Evolutionary conservation across 345 rosid species (phyloP), one percentile per base, ranked within the genome.

Genomic region (Eucalyptus viminalis): DNA sequence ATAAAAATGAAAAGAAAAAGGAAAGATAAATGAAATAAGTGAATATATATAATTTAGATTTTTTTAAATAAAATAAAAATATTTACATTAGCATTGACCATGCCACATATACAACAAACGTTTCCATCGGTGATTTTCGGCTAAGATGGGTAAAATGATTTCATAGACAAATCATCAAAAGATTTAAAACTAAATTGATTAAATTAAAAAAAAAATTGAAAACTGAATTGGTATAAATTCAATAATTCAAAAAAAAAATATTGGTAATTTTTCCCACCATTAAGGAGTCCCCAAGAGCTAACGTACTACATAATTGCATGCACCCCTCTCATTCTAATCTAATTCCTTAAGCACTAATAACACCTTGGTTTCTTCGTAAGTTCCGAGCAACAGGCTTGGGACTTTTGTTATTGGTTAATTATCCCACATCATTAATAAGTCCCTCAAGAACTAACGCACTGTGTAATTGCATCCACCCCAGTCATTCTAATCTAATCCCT

Each of bases 21-120:
- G 31, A 29, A 27, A 60, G 8, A 3, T 16, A 34, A 5, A 69
- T 34, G 4, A 10, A 56, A 56, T 56, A 56, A 56, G 6, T 53
- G 22, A 4, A 56, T 56, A 56, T 24, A 56, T 24, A 56, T 24
- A 24, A 14, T 51, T 50, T 50, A 6, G 3, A 50, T 49, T 49
- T 49, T 6, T 5, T 13, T 4, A n/a, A n/a, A n/a, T 14, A 15
- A 16, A 49, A 2, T 0, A 53, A 19, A 19, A 53, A 53, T 1
- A 53, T 53, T 53, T 19, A 53, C 0, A 19, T 19, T 19, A 53
- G 2, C 0, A 0, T 0, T 7, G 5, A 53, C 5, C 58, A 53
- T 53, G 13, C 1, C 62, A 24, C 0, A 0, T 56, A 24, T 22
- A 24, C 4, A 4, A 24, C 3, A 1, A 24, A 56, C 0, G 2